A percentile compares a stretch with the other conserved stretches of the same genome.
phyloP scores from a whole-genome alignment of 1,284 basidiomycete species.

The Cronartium quercuum region DNA sequence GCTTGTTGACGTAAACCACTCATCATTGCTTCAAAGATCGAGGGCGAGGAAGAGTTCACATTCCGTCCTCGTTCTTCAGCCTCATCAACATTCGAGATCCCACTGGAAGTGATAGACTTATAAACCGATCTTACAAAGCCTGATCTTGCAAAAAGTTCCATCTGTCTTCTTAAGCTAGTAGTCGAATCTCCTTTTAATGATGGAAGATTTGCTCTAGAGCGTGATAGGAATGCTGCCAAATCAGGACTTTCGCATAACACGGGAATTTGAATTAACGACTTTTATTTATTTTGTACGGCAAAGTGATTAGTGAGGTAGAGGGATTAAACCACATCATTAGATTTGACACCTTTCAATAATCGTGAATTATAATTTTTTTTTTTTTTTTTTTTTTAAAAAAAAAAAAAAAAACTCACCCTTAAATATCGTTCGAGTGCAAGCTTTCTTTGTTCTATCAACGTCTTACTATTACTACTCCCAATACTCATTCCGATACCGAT shows the following conservation, averaged over 20 bases:
- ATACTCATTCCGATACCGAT: constrained; percentile 55
- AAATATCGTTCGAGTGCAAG: constrained; percentile 78
- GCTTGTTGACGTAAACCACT: constrained; percentile 78
- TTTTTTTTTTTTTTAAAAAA: constrained; percentile 26
- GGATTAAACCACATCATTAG: neutral
- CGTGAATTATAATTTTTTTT: neutral
- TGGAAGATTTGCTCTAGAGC: constrained; percentile 68
- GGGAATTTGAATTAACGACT: constrained; percentile 68
- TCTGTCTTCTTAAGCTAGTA: constrained; percentile 22
- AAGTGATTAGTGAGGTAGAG: constrained; percentile 49
- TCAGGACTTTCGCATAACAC: constrained; percentile 74
- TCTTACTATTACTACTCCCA: constrained; percentile 52
- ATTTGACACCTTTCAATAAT: too few relatives aligned
- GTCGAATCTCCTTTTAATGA: constrained; percentile 40
- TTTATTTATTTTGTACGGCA: neutral
- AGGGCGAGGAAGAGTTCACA: constrained; percentile 65
- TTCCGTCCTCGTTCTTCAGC: constrained; percentile 71
- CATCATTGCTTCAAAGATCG: constrained; percentile 89
- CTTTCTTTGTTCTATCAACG: constrained; percentile 73
- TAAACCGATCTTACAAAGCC: constrained; percentile 72
- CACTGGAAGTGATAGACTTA: constrained; percentile 74
- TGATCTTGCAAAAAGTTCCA: constrained; percentile 59
- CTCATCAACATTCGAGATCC: neutral
- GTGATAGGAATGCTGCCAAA: constrained; percentile 77
- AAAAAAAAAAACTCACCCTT: constrained; percentile 55